A percentile compares a stretch with the other conserved stretches of the same genome.
phyloP scores from a whole-genome alignment of 129 eudicot genomes.

The Artemisia annua region DNA sequence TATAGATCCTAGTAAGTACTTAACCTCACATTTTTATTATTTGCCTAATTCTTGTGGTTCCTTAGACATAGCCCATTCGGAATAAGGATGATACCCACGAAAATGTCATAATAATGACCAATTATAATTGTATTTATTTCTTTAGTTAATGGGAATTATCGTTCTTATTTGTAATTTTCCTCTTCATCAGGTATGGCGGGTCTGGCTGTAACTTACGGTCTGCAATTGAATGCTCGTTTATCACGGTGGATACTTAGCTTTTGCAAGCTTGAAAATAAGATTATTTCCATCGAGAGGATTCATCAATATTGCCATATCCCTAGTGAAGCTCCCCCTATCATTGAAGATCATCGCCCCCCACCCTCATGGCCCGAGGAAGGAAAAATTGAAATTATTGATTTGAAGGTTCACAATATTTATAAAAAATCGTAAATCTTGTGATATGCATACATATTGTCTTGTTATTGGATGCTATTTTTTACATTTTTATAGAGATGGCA shows the following conservation, averaged over 20 bases:
- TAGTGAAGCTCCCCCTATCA: slow-evolving; percentile 84
- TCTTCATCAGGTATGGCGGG: slow-evolving; percentile 76
- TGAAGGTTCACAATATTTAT: slow-evolving; percentile 55
- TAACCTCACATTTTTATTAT: neutral
- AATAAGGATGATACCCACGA: slow-evolving; percentile 9
- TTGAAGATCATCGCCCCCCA: slow-evolving; percentile 65
- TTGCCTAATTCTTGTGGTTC: neutral
- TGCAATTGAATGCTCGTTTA: slow-evolving; percentile 72
- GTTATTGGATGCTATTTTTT: slow-evolving; percentile 8
- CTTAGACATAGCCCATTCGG: neutral
- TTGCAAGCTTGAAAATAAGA: slow-evolving; percentile 90
- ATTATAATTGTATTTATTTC: no score
- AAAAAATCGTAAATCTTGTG: neutral
- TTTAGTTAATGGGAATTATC: no score
- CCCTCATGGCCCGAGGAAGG: slow-evolving; percentile 82
- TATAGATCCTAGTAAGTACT: slow-evolving; percentile 91
- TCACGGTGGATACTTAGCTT: slow-evolving; percentile 79
- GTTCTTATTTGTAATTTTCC: no score
- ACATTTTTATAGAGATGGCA: neutral
- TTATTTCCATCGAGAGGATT: slow-evolving; percentile 90
- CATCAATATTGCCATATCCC: slow-evolving; percentile 83
- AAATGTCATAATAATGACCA: neutral
- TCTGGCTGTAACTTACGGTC: slow-evolving; percentile 86
- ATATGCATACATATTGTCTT: slow-evolving; percentile 5
- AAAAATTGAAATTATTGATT: slow-evolving; percentile 64